Percentiles rank a stretch among this genome's conserved stretches.
Conservation (phyloP, 805 yeast species). For the Metschnikowia cubensis region DNA sequence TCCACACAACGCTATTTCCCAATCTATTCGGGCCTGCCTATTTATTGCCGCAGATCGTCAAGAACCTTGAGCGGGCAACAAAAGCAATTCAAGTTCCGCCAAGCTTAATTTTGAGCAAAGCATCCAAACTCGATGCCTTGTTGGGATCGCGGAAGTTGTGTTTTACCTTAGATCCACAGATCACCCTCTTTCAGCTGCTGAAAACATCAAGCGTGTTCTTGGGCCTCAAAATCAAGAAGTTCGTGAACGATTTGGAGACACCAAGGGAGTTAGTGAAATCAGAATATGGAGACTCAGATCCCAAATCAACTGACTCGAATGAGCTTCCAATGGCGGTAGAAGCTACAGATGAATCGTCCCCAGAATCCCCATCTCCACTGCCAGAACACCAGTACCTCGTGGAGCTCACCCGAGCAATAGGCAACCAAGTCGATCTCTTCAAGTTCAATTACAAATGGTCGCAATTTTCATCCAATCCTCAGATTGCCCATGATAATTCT, state of each 20-base stretch:
- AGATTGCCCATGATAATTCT: not conserved
- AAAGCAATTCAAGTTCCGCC: constrained; percentile 3
- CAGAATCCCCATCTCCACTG: not conserved
- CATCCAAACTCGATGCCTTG: constrained; percentile 6
- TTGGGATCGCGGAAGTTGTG: not conserved
- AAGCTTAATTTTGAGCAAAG: not conserved
- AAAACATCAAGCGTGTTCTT: constrained; percentile 14
- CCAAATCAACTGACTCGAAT: not conserved
- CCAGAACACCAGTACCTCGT: constrained; percentile 9
- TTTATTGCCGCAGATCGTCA: not conserved
- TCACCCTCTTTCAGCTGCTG: constrained; percentile 7
- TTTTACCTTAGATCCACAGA: constrained; percentile 1
- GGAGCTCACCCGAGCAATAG: constrained; percentile 8
- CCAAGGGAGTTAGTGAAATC: not conserved
- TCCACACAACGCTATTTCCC: constrained; percentile 19
- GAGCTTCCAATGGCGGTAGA: not conserved
- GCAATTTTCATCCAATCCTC: constrained; percentile 6
- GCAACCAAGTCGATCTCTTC: constrained; percentile 10
- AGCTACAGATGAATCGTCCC: not conserved
- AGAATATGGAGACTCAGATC: not conserved
- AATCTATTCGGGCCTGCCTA: constrained; percentile 8
- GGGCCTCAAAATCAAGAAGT: constrained; percentile 10
- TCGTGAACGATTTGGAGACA: not conserved
- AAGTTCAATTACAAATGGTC: constrained; percentile 7
- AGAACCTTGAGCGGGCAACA: constrained; percentile 5